These are phyloP conservation scores for Hymenoscyphus scutula DNA, from an alignment of 2,329 filamentous ascomycete species.

Conservation along the genomic window DNA sequence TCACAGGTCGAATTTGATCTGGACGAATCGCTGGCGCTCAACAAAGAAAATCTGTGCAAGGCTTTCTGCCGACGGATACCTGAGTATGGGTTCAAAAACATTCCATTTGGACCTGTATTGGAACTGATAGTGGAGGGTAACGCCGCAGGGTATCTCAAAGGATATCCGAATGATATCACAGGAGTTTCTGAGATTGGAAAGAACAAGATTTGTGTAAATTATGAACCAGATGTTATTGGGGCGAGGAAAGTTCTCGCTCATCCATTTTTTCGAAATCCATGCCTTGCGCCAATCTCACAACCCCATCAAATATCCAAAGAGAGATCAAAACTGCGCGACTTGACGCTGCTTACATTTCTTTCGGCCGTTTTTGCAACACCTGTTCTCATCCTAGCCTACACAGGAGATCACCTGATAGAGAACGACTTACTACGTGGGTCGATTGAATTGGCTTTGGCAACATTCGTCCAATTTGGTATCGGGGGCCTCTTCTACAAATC, in stretches of 20 bases:
- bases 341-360: slow-evolving; percentile 50
- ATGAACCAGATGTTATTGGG: slow-evolving; percentile 48
- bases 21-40: slow-evolving; percentile 40
- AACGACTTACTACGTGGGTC: slow-evolving; percentile 48
- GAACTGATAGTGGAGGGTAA: slow-evolving; percentile 48
- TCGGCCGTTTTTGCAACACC: slow-evolving; percentile 58
- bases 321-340: slow-evolving; percentile 46
- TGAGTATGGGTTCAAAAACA: slow-evolving; percentile 57
- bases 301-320: slow-evolving; percentile 40
- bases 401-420: slow-evolving; percentile 47
- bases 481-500: slow-evolving; percentile 64
- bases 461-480: slow-evolving; percentile 60
- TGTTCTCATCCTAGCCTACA: slow-evolving; percentile 67
- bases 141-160: slow-evolving; percentile 38
- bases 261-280: slow-evolving; percentile 30
- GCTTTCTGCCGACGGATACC: slow-evolving; percentile 58
- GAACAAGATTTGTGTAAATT: slow-evolving; percentile 44
- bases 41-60: slow-evolving; percentile 50
- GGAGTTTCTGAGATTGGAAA: slow-evolving; percentile 40
- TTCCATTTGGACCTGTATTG: slow-evolving; percentile 50
- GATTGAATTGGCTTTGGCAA: slow-evolving; percentile 60
- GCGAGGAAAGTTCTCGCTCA: slow-evolving; percentile 44
- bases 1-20: slow-evolving; percentile 65
- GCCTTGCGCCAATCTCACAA: slow-evolving; percentile 40
- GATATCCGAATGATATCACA: slow-evolving; percentile 40